Conservation (phyloP, 306 rosid genomes). For the Albizia julibrissin region DNA sequence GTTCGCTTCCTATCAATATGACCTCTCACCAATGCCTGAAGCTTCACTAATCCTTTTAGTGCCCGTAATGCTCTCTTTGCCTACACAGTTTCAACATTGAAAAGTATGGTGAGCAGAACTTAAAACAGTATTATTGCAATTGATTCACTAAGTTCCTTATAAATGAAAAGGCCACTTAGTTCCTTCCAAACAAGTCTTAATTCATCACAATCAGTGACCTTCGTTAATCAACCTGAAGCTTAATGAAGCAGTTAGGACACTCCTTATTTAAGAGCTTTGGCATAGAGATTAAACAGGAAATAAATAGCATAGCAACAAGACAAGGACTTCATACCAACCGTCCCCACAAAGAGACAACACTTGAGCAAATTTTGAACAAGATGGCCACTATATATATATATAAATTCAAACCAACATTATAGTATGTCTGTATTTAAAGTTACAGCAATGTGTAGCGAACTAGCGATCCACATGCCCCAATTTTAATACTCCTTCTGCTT, state of each 20-base stretch:
- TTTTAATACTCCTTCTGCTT: neutral
- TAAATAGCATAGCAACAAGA: constrained; percentile 10
- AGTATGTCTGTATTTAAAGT: neutral
- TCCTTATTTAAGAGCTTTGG: neutral
- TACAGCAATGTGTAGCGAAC: constrained; percentile 22
- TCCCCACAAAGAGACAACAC: constrained; percentile 1
- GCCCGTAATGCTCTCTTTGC: constrained; percentile 90
- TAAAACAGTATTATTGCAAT: neutral
- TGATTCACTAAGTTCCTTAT: neutral
- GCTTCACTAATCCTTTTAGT: constrained; percentile 81
- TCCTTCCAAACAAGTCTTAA: neutral
- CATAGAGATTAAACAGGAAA: neutral
- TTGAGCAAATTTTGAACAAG: neutral
- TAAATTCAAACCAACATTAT: neutral
- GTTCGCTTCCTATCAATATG: constrained; percentile 83
- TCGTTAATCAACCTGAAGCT: neutral
- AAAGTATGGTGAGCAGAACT: neutral
- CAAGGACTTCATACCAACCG: constrained; percentile 40
- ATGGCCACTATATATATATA: neutral
- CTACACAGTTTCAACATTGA: constrained; percentile 37
- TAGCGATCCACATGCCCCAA: constrained; percentile 26
- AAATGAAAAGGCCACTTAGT: neutral
- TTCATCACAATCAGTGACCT: neutral
- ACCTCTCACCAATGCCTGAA: constrained; percentile 89
- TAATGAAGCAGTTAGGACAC: neutral